Conservation (phyloP, 106 monocot species). For the Acorus calamus region DNA sequence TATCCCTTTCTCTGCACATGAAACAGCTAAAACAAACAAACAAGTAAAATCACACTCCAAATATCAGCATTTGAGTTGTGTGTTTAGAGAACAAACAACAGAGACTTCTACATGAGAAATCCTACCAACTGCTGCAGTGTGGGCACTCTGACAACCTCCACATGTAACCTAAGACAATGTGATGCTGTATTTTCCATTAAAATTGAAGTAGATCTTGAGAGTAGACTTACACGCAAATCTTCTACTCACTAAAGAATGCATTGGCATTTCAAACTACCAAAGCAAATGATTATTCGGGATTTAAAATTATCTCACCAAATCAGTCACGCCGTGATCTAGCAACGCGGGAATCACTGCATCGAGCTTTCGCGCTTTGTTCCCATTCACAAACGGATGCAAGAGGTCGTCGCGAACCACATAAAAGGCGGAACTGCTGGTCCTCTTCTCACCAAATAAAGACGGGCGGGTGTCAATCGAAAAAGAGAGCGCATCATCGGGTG, state of each 20-base stretch:
- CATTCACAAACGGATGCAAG: slow-evolving; percentile 63
- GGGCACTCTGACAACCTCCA: slow-evolving; percentile 85
- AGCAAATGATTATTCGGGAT: not conserved
- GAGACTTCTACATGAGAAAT: not conserved
- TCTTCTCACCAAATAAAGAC: not conserved
- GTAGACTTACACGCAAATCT: no score
- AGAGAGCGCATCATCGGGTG: not conserved
- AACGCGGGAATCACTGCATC: slow-evolving; percentile 60
- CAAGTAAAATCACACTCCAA: not conserved
- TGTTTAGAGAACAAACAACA: not conserved
- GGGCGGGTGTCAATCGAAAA: slow-evolving; percentile 20
- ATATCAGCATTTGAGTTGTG: not conserved
- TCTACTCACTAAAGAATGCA: no score
- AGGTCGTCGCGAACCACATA: slow-evolving; percentile 62
- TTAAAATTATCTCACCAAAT: slow-evolving; percentile 25
- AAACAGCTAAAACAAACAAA: slow-evolving; percentile 30
- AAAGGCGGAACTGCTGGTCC: slow-evolving; percentile 14
- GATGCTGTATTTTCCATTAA: not conserved
- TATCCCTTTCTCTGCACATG: slow-evolving; percentile 69
- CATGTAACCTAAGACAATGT: slow-evolving; percentile 43
- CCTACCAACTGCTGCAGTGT: slow-evolving; percentile 56
- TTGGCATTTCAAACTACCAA: not conserved
- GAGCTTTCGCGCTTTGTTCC: slow-evolving; percentile 81
- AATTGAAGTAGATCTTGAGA: no score
- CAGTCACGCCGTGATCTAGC: slow-evolving; percentile 28